Evolutionary conservation across 2,329 filamentous ascomycete species (phyloP).

Genomic region (Colletotrichum falcatum): DNA sequence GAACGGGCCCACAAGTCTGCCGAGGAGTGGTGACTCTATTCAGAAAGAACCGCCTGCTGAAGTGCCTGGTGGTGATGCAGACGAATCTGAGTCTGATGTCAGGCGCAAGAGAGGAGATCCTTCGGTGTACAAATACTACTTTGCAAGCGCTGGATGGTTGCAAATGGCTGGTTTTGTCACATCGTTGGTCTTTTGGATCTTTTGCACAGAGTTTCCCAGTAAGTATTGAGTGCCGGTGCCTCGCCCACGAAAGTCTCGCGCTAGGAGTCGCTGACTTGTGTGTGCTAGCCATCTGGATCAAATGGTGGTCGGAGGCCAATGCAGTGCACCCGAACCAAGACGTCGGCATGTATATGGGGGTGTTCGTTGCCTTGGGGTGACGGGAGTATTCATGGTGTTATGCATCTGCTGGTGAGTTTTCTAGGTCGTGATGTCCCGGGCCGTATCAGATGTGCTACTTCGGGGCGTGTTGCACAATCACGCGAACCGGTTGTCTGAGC

Average conservation of each 20-base stretch:
- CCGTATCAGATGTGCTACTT: background rate
- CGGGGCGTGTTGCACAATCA: background rate
- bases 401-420: background rate
- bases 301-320: constrained; percentile 5
- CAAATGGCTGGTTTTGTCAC: background rate
- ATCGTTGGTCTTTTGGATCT: background rate
- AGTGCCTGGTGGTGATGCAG: background rate
- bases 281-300: background rate
- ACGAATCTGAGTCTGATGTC: background rate
- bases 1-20: background rate
- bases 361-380: background rate
- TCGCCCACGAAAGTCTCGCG: background rate
- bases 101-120: background rate
- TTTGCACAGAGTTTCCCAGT: constrained; percentile 4
- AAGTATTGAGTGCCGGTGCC: background rate
- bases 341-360: constrained; percentile 3
- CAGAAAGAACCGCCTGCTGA: background rate
- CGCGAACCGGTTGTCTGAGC: background rate
- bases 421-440: background rate
- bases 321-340: background rate
- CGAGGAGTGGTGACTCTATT: background rate
- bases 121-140: constrained; percentile 7
- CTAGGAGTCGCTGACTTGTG: background rate
- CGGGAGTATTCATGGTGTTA: background rate
- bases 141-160: background rate